A percentile compares a stretch with the other conserved stretches of the same genome.
Conservation (phyloP, 345 rosid species). For the Citrus inodora region DNA sequence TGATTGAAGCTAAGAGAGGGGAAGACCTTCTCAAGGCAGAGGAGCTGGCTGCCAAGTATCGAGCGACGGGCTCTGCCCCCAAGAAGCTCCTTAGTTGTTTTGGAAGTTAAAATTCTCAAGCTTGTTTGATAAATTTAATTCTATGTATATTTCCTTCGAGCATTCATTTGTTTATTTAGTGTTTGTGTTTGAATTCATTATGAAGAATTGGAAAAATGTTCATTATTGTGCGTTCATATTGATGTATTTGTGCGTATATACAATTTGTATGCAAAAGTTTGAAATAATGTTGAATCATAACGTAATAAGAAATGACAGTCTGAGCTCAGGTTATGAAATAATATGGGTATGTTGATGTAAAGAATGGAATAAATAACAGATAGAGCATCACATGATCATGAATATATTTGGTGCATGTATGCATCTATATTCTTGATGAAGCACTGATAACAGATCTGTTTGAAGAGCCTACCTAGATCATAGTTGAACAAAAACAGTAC, state of each 20-base stretch:
- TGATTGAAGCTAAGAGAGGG: slow-evolving; percentile 66
- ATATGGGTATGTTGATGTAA: not conserved
- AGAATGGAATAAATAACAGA: not conserved
- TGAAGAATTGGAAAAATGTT: slow-evolving; percentile 10
- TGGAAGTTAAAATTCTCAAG: slow-evolving; percentile 11
- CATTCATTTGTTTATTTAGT: slow-evolving; percentile 24
- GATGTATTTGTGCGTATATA: slow-evolving; percentile 20
- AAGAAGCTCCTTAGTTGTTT: slow-evolving; percentile 60
- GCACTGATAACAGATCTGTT: not conserved
- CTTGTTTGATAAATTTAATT: not conserved
- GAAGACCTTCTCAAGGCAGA: slow-evolving; percentile 92
- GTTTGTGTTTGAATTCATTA: slow-evolving; percentile 16
- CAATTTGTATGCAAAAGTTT: slow-evolving; percentile 22
- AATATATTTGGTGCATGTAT: no score
- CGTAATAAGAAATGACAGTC: not conserved
- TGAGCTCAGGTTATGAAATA: not conserved
- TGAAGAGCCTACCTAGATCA: not conserved
- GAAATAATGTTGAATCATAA: not conserved
- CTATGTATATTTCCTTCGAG: slow-evolving; percentile 20
- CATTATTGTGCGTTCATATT: slow-evolving; percentile 10
- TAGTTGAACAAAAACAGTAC: not conserved
- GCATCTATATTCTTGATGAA: not conserved
- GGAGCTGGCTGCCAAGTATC: slow-evolving; percentile 76
- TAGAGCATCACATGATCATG: not conserved
- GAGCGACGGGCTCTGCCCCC: slow-evolving; percentile 73